Conservation (phyloP, 2,329 filamentous ascomycete species). For the Didymella segeticola region DNA sequence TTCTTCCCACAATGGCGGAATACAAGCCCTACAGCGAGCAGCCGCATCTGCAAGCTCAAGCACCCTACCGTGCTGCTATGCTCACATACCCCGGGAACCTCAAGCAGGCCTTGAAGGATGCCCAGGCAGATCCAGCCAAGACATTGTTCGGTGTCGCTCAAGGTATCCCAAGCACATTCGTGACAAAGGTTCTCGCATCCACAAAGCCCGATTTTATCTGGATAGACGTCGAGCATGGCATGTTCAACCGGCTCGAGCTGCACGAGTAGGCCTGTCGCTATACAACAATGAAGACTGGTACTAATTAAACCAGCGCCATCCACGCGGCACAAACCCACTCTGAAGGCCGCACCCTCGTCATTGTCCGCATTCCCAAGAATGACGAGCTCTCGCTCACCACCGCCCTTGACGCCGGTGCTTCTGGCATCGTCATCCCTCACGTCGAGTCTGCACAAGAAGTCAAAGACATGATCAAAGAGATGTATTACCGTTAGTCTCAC, state of each 20-base stretch:
- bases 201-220: slow-evolving; percentile 38
- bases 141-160: slow-evolving; percentile 36
- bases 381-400: slow-evolving; percentile 32
- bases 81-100: slow-evolving; percentile 35
- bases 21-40: slow-evolving; percentile 33
- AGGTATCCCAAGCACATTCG: slow-evolving; percentile 34
- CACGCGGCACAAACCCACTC: slow-evolving; percentile 39
- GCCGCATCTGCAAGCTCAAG: slow-evolving; percentile 29
- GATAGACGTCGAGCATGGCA: slow-evolving; percentile 38
- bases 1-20: slow-evolving; percentile 20
- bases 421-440: slow-evolving; percentile 34
- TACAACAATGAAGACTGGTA: background rate
- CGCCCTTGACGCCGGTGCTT: slow-evolving; percentile 34
- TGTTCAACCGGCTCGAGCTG: slow-evolving; percentile 34
- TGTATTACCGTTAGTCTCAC: slow-evolving; percentile 24
- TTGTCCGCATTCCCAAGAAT: slow-evolving; percentile 35
- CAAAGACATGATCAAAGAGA: slow-evolving; percentile 31
- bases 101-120: slow-evolving; percentile 29
- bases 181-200: slow-evolving; percentile 37
- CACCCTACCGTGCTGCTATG: slow-evolving; percentile 30
- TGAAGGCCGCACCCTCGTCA: slow-evolving; percentile 29
- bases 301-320: slow-evolving; percentile 25
- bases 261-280: slow-evolving; percentile 26
- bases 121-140: slow-evolving; percentile 31
- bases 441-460: slow-evolving; percentile 34